Conservation (phyloP, 257 asterid genomes). For the Plectranthus barbatus region DNA sequence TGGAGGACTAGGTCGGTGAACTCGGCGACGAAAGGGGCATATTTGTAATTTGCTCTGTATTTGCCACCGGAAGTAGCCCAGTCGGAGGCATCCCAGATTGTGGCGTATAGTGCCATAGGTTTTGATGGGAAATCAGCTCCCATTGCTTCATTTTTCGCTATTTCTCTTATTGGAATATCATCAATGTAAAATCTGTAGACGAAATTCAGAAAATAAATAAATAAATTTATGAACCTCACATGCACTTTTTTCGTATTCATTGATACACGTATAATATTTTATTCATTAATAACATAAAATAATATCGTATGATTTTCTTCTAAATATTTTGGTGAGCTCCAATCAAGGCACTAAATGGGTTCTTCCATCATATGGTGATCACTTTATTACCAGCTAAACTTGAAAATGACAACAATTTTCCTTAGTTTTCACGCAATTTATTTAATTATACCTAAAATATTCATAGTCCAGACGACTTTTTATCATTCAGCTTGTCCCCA, state of each 20-base stretch:
- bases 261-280: too few species aligned
- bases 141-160: constrained; percentile 52
- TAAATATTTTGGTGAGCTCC: constrained; percentile 9
- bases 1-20: constrained; percentile 69
- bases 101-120: constrained; percentile 86
- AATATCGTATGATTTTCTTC: too few species aligned
- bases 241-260: too few species aligned
- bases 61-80: constrained; percentile 98
- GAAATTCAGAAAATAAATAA: neutral
- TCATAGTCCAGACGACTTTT: constrained; percentile 6
- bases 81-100: constrained; percentile 96
- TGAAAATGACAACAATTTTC: constrained; percentile 11
- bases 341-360: constrained; percentile 9
- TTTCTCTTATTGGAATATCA: constrained; percentile 70
- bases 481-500: constrained; percentile 9
- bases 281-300: too few species aligned
- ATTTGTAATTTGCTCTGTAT: constrained; percentile 67
- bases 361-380: constrained; percentile 11
- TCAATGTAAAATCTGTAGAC: constrained; percentile 69
- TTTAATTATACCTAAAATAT: neutral
- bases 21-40: constrained; percentile 79
- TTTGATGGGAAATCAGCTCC: constrained; percentile 85
- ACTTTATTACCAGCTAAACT: constrained; percentile 26
- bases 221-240: too few species aligned
- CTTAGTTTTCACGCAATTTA: constrained; percentile 15